phyloP scores from a whole-genome alignment of 225 moss, liverwort and hornwort species.

The Polytrichum formosum region DNA sequence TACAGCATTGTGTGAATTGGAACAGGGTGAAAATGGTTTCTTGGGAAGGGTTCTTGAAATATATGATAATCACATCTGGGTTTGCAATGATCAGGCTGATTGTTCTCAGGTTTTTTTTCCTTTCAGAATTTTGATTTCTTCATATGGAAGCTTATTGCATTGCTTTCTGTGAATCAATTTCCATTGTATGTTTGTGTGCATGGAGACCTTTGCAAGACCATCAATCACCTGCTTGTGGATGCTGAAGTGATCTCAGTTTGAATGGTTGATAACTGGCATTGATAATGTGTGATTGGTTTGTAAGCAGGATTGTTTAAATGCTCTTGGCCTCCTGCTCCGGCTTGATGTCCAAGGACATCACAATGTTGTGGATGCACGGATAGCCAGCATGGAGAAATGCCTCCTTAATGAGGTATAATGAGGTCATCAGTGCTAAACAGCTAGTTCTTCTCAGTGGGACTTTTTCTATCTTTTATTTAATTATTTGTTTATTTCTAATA shows the following conservation, averaged over 20 bases:
- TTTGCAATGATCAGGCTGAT: constrained; percentile 20
- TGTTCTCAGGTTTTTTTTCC: constrained; percentile 46
- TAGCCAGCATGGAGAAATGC: constrained; percentile 42
- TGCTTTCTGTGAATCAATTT: not conserved
- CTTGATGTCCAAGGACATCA: constrained; percentile 55
- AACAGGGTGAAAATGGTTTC: constrained; percentile 45
- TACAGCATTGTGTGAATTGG: constrained; percentile 62
- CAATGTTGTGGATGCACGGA: constrained; percentile 38
- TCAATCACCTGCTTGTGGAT: not conserved
- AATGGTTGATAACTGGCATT: constrained; percentile 2
- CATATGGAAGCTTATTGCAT: not conserved
- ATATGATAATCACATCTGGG: constrained; percentile 65
- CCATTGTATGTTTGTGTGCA: not conserved
- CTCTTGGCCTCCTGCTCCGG: constrained; percentile 74
- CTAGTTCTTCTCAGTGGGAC: no score
- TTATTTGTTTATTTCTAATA: not conserved
- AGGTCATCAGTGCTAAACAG: not conserved
- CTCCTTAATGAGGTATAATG: constrained; percentile 33
- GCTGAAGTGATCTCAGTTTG: not conserved
- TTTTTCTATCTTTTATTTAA: not conserved
- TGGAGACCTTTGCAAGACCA: no score
- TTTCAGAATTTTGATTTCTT: not conserved
- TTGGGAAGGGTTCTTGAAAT: constrained; percentile 49
- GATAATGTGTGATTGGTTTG: not conserved
- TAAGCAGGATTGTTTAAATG: constrained; percentile 60